phyloP scores from a whole-genome alignment of 2,329 filamentous ascomycete genomes.

The Gliomastix tumulicola region DNA sequence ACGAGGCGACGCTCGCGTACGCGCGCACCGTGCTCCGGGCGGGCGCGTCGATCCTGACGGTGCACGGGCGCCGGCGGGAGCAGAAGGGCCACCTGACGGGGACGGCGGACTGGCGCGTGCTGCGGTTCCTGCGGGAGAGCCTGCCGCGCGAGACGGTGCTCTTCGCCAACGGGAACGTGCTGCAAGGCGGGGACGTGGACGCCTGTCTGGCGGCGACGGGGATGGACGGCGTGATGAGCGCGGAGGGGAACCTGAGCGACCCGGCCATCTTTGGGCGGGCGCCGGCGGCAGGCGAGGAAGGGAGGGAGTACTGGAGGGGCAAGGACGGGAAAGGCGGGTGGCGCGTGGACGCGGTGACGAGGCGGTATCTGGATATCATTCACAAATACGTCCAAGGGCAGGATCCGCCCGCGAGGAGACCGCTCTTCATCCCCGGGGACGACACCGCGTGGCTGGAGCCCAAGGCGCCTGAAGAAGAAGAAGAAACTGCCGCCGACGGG shows the following conservation, averaged over 20 bases:
- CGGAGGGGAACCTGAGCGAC: conserved; percentile 90
- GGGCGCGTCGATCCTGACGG: conserved; percentile 86
- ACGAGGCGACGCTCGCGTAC: conserved; percentile 81
- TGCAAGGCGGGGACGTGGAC: conserved; percentile 72
- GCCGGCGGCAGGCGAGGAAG: conserved; percentile 57
- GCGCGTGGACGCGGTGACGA: conserved; percentile 78
- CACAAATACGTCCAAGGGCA: conserved; percentile 66
- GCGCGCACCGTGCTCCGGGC: conserved; percentile 80
- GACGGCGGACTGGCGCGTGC: conserved; percentile 82
- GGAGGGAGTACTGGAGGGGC: conserved; percentile 81
- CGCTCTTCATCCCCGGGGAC: conserved; percentile 65
- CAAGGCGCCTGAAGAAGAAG: neutral
- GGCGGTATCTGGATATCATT: conserved; percentile 87
- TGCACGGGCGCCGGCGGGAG: conserved; percentile 82
- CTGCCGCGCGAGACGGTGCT: conserved; percentile 84
- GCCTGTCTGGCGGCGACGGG: conserved; percentile 76
- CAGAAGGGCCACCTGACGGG: conserved; percentile 97
- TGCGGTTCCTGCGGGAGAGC: conserved; percentile 75
- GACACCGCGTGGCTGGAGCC: conserved; percentile 35
- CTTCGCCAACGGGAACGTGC: conserved; percentile 93
- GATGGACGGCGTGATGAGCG: conserved; percentile 90
- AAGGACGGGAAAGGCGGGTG: conserved; percentile 75
- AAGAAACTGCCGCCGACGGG: conserved; percentile 9
- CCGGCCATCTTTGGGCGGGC: conserved; percentile 74
- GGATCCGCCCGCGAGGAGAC: conserved; percentile 58